These are phyloP conservation scores for Plasmodium gallinaceum DNA, from an alignment of 169 alveolate species.

Conservation along the genomic window DNA sequence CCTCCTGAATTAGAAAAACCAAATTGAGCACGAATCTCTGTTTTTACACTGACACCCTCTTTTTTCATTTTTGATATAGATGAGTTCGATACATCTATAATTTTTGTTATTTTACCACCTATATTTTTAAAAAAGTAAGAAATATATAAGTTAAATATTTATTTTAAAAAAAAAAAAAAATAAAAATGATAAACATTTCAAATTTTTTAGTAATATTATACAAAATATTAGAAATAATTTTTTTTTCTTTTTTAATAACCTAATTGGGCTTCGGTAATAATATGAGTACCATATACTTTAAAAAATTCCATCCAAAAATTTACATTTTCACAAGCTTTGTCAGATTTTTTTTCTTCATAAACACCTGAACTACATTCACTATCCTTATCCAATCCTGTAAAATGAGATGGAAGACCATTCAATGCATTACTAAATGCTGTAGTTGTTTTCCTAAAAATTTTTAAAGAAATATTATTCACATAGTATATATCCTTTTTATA, in stretches of 20 bases:
- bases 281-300: constrained; percentile 87
- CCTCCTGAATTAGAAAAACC: constrained; percentile 76
- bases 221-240: background rate
- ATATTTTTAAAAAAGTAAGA: background rate
- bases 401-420: constrained; percentile 78
- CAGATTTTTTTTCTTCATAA: constrained; percentile 79
- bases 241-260: constrained; percentile 70
- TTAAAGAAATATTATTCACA: constrained; percentile 1
- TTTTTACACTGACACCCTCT: constrained; percentile 83
- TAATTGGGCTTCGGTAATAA: constrained; percentile 84
- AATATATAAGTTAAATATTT: background rate
- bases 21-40: constrained; percentile 78
- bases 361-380: constrained; percentile 81
- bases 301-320: constrained; percentile 86
- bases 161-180: background rate
- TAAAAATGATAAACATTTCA: background rate
- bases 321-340: constrained; percentile 79
- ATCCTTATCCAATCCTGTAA: constrained; percentile 78
- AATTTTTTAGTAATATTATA: background rate
- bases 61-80: constrained; percentile 81
- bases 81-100: constrained; percentile 80
- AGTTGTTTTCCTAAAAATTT: constrained; percentile 76
- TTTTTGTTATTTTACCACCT: constrained; percentile 90
- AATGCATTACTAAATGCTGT: constrained; percentile 84
- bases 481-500: background rate